Base-by-base conservation (phyloP, 371 early-diverging fungal genomes). In the Haplosporangium sp. region DNA sequence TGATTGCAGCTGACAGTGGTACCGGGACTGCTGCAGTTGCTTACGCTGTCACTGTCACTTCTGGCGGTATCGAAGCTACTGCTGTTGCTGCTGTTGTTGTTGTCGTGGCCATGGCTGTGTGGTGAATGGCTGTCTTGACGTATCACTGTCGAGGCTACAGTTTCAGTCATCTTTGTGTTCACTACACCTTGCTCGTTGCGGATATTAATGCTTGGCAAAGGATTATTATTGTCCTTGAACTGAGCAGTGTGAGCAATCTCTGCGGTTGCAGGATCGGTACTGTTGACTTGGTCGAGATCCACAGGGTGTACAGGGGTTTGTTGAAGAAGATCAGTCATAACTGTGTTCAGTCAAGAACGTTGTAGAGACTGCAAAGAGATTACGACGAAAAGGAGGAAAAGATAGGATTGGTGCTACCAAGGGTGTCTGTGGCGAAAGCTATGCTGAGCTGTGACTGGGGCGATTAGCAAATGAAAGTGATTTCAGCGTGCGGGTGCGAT, bases 1-100 rank as follows among this genome's bases (percentile, higher is more conserved):
- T 71, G 71, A 23, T 64, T 71, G 71, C 69, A 69, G 46, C 56
- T 69, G 69, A 69, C 45, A 69, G 20, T 12, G 59, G 29, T 4
- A 29, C 4, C 4, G 29, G 2, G 29, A 29, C 29, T 29, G 29
- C 29, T 29, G 29, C 29, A 29, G 29, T 29, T 29, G 29, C 29
- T 29, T 29, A 29, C 29, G 29, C 23, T 12, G 47, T 46, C 48
- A 36, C 21, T 13, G 42, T 21, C 45, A 29, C 56, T 69, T 62
- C 62, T 52, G 62, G 20, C 7, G 59, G 29, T 29, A 29, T 29
- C 29, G 29, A 29, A 2, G 29, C 57, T 18, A 42, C 18, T 41
- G 57, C 20, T 42, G n/a, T 57, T 58, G 50, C 14, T 18, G 55
- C 53, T 20, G 20, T 36, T 66, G 50, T 47, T 16, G 43, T 62